Evolutionary conservation across 371 early-diverging fungal genomes (phyloP), one percentile per base, ranked within the genome.

Genomic region (Amoeboaphelidium protococcarum): DNA sequence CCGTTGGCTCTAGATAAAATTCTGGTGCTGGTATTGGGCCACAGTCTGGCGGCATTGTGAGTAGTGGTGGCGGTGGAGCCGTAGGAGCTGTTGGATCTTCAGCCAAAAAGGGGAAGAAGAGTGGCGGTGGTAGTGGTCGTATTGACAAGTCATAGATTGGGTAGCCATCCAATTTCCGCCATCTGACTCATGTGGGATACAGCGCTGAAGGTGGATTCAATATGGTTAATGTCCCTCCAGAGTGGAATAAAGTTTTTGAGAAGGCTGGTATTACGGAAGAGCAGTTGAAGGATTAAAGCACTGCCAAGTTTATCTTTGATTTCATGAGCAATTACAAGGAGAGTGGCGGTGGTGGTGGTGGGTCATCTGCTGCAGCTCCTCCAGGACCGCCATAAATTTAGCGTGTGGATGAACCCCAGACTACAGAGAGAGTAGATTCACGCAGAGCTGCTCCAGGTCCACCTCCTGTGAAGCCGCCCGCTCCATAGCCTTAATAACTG

Each of bases 221-320:
- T 31, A 25, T 25, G 23, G 37, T 40, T 26, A 50, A 50, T 41
- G 40, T 50, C 20, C 50, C 50, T n/a, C 44, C 50, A 2, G 50
- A 50, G 22, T 50, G 50, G 50, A 23, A 27, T 10, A 41, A 50
- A 12, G 47, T 25, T 4, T 47, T 50, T 13, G 19, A 26, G n/a
- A 47, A 50, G 23, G 50, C 50, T 24, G 50, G 50, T 22, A 12
- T 50, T 19, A 50, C 42, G 23, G 13, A 16, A 23, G 26, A 40
- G 21, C 46, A 50, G 40, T 41, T 43, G 21, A 16, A 43, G 19
- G 50, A 50, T 41, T 23, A 12, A 3, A 47, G 47, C 37, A 46
- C 45, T 6, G 46, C 47, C 2, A 43, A 41, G 20, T 50, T 50
- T 24, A 25, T 45, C 41, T 21, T 13, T 16, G 41, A 50, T 10